These are phyloP conservation scores for Aspergillus quadrilineatus DNA, from an alignment of 2,329 filamentous ascomycete genomes.

Conservation along the genomic window DNA sequence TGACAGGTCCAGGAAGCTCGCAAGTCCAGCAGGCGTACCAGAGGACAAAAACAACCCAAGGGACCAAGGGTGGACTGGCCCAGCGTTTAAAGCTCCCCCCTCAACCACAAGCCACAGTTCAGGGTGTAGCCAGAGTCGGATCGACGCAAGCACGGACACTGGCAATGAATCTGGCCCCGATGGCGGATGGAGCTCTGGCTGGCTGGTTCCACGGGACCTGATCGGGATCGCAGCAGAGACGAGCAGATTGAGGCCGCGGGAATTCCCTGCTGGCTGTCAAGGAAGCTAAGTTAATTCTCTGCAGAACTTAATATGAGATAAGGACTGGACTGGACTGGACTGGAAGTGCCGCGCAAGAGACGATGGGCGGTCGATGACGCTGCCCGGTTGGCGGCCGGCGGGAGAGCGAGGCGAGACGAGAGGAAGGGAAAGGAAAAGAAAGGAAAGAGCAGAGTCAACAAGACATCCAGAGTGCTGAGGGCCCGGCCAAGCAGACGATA, in stretches of 20 bases:
- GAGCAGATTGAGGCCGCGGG: conserved; percentile 22
- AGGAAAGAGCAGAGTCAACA: background rate
- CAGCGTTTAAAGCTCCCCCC: background rate
- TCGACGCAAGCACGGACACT: conserved; percentile 26
- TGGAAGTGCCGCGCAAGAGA: too few relatives aligned
- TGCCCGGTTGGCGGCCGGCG: background rate
- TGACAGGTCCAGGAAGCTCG: conserved; percentile 23
- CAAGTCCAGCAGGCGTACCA: conserved; percentile 20
- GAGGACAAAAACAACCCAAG: conserved; percentile 16
- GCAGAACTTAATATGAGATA: background rate
- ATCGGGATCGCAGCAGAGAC: conserved; percentile 22
- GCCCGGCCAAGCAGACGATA: background rate
- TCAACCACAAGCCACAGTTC: background rate
- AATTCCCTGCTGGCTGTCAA: conserved; percentile 28
- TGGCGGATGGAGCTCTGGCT: conserved; percentile 23
- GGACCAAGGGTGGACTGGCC: conserved; percentile 5
- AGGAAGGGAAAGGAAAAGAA: background rate
- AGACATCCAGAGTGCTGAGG: too few relatives aligned
- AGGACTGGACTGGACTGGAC: background rate
- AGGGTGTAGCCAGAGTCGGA: conserved; percentile 22
- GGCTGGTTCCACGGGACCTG: conserved; percentile 26
- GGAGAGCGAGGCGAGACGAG: too few relatives aligned
- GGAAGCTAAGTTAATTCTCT: conserved; percentile 8
- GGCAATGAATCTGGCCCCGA: conserved; percentile 2
- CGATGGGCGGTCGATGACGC: background rate